Base-by-base conservation (phyloP, 495 filamentous ascomycete species). In the Lichina pygmaea region DNA sequence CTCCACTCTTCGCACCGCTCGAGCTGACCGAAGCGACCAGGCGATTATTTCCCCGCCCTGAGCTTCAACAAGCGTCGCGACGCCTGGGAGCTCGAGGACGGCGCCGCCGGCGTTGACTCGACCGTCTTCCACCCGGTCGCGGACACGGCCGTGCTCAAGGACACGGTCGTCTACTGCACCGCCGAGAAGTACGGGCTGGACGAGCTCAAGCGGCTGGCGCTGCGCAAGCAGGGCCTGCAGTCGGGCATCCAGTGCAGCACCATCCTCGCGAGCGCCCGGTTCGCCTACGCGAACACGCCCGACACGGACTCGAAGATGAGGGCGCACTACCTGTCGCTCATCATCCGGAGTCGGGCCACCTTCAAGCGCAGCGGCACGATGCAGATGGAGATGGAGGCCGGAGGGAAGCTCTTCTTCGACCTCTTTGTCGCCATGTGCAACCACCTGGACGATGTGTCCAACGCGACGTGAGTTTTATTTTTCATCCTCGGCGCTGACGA, bases 361-460 rank as follows among this genome's bases (percentile, higher is more conserved):
- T 93, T 93, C 66, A 92, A 91, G 75, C 72, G 74, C 59, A 92
- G 84, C 64, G 85, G 83, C 58, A 92, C 83, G 54, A 86, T 94
- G 84, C 83, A 92, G 71, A 75, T 78, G 66, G 85, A 94, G 70
- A 93, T 94, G 85, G 80, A 91, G 63, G 74, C 73, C 59, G 81
- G 81, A 49, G 83, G 77, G 55, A 76, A 80, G 65, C 68, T 93
- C 57, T 94, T 92, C 69, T 93, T 94, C 63, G 85, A 93, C 69
- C 67, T 94, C 59, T 94, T 93, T 61, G 84, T 93, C 53, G 84
- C 85, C 50, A 81, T 94, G 80, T 89, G 83, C 70, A 92, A 91
- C 63, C 82, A 91, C 66, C 75, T 93, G 57, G 83, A 92, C 66
- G 83, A 92, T 61, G 69, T 92, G 61, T 72, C 73, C 61, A 77